Evolutionary conservation across 2,329 filamentous ascomycete species (phyloP), one percentile per base, ranked within the genome.

Genomic region (Aschersonia sp.): DNA sequence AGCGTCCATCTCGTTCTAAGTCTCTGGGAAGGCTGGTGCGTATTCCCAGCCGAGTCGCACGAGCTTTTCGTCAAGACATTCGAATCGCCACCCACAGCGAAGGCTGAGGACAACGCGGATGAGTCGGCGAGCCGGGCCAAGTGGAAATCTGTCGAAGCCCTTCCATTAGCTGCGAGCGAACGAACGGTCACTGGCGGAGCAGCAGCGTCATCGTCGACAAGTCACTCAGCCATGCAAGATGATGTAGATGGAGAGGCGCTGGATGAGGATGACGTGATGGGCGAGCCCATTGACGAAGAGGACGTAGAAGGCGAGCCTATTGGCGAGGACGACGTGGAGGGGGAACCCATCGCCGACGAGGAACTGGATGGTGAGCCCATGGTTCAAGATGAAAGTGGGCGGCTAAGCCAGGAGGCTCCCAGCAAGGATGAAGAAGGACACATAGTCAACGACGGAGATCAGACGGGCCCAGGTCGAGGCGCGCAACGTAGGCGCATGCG

Each of bases 11-110:
- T 79, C 5, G 71, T 92, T 2, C 66, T 92, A 7, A 73, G 75
- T 44, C 66, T 87, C 37, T 92, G 86, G 79, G 79, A 82, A 53
- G 74, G 77, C 6, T 82, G 78, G 79, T 81, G 76, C 53, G 77
- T 80, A 1, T 94, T 94, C 54, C 81, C 84, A 1, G 76, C 79
- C 32, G 79, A 82, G 48, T 81, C 77, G 44, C 84, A 90, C 53
- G 83, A 85, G 52, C 65, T 76, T 31, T 84, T 94, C 52, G 76
- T 77, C 32, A 68, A 73, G 47, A 75, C 75, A 10, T 94, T 94
- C 56, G 79, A 84, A 52, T 78, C 80, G 47, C 84, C 84, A 31
- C 82, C 83, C 11, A 59, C 64, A 8, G 51, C 59, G 5, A 65
- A 61, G 51, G 47, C 47, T 2, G 56, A 57, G 43, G 60, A 60